Conservation (phyloP, 495 filamentous ascomycete genomes). For the Bacidia rubella region DNA sequence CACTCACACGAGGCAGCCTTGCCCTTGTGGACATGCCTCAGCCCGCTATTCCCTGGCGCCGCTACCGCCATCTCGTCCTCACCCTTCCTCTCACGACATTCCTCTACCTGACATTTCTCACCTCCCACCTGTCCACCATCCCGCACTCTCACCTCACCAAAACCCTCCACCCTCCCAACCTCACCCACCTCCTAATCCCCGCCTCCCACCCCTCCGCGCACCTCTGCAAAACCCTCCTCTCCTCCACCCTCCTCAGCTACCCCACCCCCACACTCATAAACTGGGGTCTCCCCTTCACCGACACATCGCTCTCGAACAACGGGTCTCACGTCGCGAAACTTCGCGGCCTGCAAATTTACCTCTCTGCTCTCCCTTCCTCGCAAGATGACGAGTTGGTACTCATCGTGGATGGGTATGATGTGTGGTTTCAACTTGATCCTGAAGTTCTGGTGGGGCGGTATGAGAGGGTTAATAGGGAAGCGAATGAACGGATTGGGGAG, state of each 20-base stretch:
- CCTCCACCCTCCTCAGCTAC: slow-evolving; percentile 6
- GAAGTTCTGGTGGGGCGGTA: slow-evolving; percentile 8
- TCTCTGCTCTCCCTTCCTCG: neutral
- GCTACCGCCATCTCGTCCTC: neutral
- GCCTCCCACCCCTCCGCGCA: slow-evolving; percentile 6
- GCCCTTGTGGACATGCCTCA: too few species aligned
- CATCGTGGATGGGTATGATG: slow-evolving; percentile 9
- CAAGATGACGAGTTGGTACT: slow-evolving; percentile 9
- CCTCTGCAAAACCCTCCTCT: slow-evolving; percentile 10
- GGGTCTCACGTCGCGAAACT: slow-evolving; percentile 10
- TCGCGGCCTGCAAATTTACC: slow-evolving; percentile 1
- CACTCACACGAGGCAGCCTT: too few species aligned
- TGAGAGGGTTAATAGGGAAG: slow-evolving; percentile 1
- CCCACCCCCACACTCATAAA: slow-evolving; percentile 10
- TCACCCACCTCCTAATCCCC: slow-evolving; percentile 11
- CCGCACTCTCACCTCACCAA: neutral
- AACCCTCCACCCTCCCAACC: neutral
- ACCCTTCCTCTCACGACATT: neutral
- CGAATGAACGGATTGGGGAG: slow-evolving; percentile 1
- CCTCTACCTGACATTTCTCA: neutral
- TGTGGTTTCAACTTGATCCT: slow-evolving; percentile 9
- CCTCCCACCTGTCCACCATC: neutral
- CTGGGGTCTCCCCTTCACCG: slow-evolving; percentile 5
- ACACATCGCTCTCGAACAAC: neutral
- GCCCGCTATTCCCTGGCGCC: slow-evolving; percentile 7